Conservation (phyloP, 108 stramenopile genomes). For the Skeletonema grethae region DNA sequence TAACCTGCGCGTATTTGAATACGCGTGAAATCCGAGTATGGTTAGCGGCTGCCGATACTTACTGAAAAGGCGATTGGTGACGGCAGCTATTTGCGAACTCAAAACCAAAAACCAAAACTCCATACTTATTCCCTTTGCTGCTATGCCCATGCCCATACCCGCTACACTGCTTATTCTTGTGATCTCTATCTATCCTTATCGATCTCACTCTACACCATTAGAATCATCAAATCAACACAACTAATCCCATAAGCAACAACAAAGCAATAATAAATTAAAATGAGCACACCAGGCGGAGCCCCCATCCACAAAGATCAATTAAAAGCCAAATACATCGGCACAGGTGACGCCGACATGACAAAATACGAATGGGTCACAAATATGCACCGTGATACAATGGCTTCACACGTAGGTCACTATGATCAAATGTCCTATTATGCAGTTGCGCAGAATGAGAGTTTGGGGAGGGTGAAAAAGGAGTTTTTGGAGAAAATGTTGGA, state of each 20-base stretch:
- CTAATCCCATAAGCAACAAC: neutral
- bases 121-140: no score
- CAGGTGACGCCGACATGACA: conserved; percentile 87
- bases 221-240: no score
- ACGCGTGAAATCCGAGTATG: no score
- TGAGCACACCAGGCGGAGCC: conserved; percentile 88
- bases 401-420: conserved; percentile 92
- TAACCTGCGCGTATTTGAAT: no score
- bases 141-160: no score
- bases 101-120: no score
- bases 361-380: conserved; percentile 96
- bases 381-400: conserved; percentile 97
- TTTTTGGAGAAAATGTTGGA: conserved; percentile 91
- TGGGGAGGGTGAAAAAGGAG: conserved; percentile 87
- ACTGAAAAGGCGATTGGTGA: neutral
- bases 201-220: no score
- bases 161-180: no score
- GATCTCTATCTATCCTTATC: no score
- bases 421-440: conserved; percentile 95
- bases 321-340: conserved; percentile 89
- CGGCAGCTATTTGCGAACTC: neutral
- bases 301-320: conserved; percentile 86
- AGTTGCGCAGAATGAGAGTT: conserved; percentile 95
- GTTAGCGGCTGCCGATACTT: no score
- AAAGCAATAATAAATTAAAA: conserved; percentile 13